These are phyloP conservation scores for Narthecium ossifragum DNA, from an alignment of 106 monocot genomes.

Conservation along the genomic window DNA sequence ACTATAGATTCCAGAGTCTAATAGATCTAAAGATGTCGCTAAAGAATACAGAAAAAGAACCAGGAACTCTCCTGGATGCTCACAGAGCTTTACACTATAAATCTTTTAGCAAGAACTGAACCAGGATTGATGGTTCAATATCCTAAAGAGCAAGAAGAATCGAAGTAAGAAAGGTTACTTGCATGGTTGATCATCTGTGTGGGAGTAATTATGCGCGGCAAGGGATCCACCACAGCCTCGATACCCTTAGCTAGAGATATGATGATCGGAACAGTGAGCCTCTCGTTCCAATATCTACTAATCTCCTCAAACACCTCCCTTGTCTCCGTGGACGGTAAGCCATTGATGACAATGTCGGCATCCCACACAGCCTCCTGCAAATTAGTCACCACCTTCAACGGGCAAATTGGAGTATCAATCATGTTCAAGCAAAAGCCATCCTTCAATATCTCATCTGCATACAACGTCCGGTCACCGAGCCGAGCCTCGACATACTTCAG, in stretches of 20 bases:
- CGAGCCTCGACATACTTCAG: constrained; percentile 82
- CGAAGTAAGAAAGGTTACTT: no score
- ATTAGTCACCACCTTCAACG: constrained; percentile 86
- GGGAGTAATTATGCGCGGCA: constrained; percentile 79
- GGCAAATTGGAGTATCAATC: constrained; percentile 87
- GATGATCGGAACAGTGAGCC: constrained; percentile 55
- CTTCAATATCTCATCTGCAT: constrained; percentile 83
- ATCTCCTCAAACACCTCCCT: constrained; percentile 76
- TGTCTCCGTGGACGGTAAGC: constrained; percentile 86
- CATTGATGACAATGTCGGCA: constrained; percentile 84
- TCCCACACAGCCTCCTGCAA: constrained; percentile 98
- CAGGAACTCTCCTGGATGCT: no score
- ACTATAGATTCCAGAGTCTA: no score
- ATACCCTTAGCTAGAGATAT: constrained; percentile 84
- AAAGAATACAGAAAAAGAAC: no score
- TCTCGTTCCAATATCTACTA: constrained; percentile 84
- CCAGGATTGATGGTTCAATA: no score
- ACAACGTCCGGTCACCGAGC: constrained; percentile 65
- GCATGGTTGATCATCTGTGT: constrained; percentile 87
- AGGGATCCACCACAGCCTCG: constrained; percentile 65
- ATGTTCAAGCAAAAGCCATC: constrained; percentile 94
- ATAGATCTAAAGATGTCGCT: no score
- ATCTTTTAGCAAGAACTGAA: no score
- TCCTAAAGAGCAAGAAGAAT: constrained; percentile 8
- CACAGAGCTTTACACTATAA: no score